Percentiles rank a stretch among this genome's conserved stretches.
These are phyloP conservation scores for Zizania palustris DNA, from an alignment of 202 grass and related monocot species.

Conservation along the genomic window DNA sequence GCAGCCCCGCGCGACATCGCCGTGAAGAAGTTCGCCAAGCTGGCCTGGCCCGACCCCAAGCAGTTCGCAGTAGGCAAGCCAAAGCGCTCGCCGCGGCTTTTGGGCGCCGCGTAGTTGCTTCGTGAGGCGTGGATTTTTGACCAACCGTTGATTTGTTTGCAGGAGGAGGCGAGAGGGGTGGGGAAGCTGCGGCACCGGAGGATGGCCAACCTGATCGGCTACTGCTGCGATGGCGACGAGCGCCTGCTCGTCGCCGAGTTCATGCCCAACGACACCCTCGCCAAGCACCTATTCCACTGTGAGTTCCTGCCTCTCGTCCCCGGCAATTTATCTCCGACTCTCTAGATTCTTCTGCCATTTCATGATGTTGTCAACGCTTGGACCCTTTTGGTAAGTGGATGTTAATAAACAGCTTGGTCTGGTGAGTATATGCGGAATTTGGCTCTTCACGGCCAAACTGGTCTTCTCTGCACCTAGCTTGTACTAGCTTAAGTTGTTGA, in stretches of 20 bases:
- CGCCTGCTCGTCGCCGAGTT: constrained; percentile 91
- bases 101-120: background rate
- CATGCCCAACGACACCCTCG: constrained; percentile 95
- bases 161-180: constrained; percentile 93
- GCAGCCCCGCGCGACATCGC: constrained; percentile 57
- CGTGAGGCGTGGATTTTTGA: background rate
- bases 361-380: background rate
- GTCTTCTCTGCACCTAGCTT: background rate
- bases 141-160: constrained; percentile 22
- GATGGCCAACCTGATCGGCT: constrained; percentile 90
- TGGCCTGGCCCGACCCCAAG: constrained; percentile 89
- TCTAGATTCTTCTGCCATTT: background rate
- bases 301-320: constrained; percentile 18
- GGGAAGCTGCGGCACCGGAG: constrained; percentile 74
- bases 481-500: constrained; percentile 4
- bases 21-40: constrained; percentile 86
- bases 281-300: constrained; percentile 99
- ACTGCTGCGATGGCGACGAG: constrained; percentile 90
- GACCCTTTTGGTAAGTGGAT: background rate
- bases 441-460: background rate
- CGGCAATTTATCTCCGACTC: background rate
- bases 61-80: constrained; percentile 70
- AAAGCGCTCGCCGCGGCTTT: background rate
- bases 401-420: background rate
- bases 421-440: background rate